Conservation (phyloP, 2,329 filamentous ascomycete species). For the Sporothrix humicola region DNA sequence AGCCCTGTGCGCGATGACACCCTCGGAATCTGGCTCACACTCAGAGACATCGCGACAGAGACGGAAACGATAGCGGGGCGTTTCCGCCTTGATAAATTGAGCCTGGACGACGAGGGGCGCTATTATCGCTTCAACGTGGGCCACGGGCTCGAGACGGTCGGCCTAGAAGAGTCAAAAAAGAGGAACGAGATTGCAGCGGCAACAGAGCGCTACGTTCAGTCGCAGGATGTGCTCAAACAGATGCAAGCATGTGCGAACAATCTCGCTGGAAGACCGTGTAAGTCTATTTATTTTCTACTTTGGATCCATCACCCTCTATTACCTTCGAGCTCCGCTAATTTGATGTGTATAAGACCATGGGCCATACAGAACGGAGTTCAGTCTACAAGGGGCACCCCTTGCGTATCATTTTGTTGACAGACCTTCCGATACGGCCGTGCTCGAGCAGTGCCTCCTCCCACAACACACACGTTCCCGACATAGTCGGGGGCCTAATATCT, state of each 20-base stretch:
- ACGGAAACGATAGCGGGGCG: constrained; percentile 48
- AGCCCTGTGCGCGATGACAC: background rate
- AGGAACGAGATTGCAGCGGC: constrained; percentile 42
- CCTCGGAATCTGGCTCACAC: constrained; percentile 41
- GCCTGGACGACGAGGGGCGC: constrained; percentile 41
- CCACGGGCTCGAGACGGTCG: constrained; percentile 49
- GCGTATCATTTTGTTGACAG: constrained; percentile 38
- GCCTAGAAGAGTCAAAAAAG: constrained; percentile 48
- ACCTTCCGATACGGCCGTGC: constrained; percentile 35
- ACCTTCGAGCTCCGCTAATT: no score
- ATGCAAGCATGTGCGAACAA: constrained; percentile 38
- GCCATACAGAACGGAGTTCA: constrained; percentile 37
- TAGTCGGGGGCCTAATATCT: constrained; percentile 31
- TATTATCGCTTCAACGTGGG: constrained; percentile 55
- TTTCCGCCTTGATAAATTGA: constrained; percentile 43
- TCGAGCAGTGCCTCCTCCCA: constrained; percentile 38
- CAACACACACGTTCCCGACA: constrained; percentile 24
- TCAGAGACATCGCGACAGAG: constrained; percentile 46
- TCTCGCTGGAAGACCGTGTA: constrained; percentile 37
- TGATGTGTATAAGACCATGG: constrained; percentile 18
- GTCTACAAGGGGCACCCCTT: constrained; percentile 23
- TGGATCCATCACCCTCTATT: no score
- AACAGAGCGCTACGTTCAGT: constrained; percentile 37
- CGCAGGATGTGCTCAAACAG: constrained; percentile 36
- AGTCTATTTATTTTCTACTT: no score